Evolutionary conservation across 352 stramenopile genomes (phyloP), one percentile per base, ranked within the genome.

Genomic region (Pythium graminicola): DNA sequence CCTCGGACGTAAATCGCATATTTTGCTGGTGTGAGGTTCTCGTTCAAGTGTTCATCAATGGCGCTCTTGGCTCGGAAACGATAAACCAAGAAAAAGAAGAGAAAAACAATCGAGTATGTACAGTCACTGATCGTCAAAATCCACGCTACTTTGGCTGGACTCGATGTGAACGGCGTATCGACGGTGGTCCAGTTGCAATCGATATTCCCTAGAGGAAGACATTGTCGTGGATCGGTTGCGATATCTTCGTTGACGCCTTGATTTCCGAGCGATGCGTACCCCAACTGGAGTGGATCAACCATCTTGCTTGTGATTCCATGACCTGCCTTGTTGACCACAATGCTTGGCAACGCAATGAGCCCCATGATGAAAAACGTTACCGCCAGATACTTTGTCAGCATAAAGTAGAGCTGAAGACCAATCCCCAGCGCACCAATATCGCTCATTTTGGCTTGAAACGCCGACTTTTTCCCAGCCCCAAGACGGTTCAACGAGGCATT

Each of bases 321-420:
- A 16, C 80, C 82, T 7, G 57, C 80, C 26, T 78, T 71, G 48
- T 91, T 85, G 7, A 89, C 54, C 0, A 76, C 56, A 38, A 93
- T 87, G 2, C 61, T 57, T 1, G 80, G 82, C 14, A 90, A 50
- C 14, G 82, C 67, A 5, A 88, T 42, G 29, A 88, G 51, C 13
- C 79, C 79, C 77, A 92, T 90, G 36, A 68, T n/a, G 6, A 89
- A 41, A 46, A 94, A 89, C 5, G 65, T 60, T 17, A 81, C 59
- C 26, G 63, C 62, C 49, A 88, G 44, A 45, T 89, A 86, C 70
- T 91, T 88, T 36, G 78, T 85, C 26, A 94, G 56, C 65, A 92
- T 79, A 32, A 94, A 94, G 41, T 92, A 94, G 4, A 94, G 66
- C 65, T 87, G 72, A 61, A 94, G 69, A 10, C 81, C 83, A 33